Evolutionary conservation across 345 rosid species (phyloP).

Genomic region (Citrus maxima): DNA sequence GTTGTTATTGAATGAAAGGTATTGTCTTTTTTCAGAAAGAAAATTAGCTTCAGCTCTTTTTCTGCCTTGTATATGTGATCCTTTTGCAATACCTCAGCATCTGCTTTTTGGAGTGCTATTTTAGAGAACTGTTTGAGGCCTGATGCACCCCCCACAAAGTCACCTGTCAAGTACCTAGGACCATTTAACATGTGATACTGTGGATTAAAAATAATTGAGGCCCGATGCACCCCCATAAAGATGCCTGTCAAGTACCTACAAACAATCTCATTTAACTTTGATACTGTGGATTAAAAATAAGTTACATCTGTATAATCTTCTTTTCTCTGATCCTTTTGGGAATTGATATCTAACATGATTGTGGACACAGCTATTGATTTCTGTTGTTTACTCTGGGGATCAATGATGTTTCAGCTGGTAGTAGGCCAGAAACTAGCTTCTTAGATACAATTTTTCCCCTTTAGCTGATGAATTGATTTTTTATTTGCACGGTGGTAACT

Average conservation of each 20-base stretch:
- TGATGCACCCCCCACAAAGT: neutral
- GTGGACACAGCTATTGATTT: constrained; percentile 19
- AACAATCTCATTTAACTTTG: neutral
- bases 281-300: neutral
- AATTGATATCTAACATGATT: constrained; percentile 19
- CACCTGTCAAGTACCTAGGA: neutral
- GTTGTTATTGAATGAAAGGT: constrained; percentile 85
- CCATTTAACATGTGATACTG: too few relatives aligned
- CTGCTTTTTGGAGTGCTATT: neutral
- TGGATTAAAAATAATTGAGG: neutral
- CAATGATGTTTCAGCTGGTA: constrained; percentile 28
- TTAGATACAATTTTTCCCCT: constrained; percentile 24
- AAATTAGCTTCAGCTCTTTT: constrained; percentile 7
- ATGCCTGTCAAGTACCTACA: neutral
- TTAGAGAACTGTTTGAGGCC: neutral
- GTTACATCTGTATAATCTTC: constrained; percentile 7
- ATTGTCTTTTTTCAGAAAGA: constrained; percentile 15
- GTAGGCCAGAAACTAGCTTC: constrained; percentile 28
- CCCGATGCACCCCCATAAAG: neutral
- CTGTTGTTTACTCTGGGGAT: constrained; percentile 27
- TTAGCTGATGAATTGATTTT: constrained; percentile 23
- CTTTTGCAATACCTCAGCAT: neutral
- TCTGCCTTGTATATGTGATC: neutral
- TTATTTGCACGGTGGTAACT: constrained; percentile 17
- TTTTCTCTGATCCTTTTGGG: neutral